phyloP scores from a whole-genome alignment of 202 grass and related monocot species.

The Hordeum pubiflorum region DNA sequence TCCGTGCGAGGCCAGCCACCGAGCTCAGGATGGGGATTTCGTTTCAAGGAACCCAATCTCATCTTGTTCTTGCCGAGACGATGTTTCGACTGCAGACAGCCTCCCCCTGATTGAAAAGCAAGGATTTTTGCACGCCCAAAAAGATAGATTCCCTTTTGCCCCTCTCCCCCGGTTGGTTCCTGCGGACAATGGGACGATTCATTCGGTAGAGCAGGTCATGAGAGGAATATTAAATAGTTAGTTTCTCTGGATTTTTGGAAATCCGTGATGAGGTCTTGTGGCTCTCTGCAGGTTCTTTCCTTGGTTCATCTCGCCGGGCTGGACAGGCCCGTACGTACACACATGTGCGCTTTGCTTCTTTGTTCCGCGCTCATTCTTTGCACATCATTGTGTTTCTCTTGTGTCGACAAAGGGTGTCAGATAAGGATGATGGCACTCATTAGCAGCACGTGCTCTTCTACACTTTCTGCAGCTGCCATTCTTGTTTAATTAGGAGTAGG shows the following conservation, averaged over 20 bases:
- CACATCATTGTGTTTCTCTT: background rate
- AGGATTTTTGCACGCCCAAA: background rate
- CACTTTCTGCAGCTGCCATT: background rate
- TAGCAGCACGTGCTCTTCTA: background rate
- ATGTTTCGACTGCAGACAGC: too few species aligned
- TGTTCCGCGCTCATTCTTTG: background rate
- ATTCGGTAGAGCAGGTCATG: background rate
- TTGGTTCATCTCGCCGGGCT: background rate
- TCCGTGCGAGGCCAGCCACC: too few species aligned
- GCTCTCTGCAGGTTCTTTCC: background rate
- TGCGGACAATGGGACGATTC: background rate
- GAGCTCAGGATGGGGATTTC: too few species aligned
- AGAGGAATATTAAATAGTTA: background rate
- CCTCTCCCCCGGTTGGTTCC: background rate
- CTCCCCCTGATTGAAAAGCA: background rate
- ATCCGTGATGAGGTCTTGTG: background rate
- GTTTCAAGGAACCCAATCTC: too few species aligned
- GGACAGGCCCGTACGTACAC: background rate
- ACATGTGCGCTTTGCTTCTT: background rate
- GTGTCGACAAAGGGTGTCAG: background rate
- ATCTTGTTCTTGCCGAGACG: too few species aligned
- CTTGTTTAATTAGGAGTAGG: background rate
- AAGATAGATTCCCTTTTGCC: background rate
- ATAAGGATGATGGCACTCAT: background rate
- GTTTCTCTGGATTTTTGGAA: background rate